Base-by-base conservation (phyloP, 2,329 filamentous ascomycete species). In the Metarhizium rileyi region DNA sequence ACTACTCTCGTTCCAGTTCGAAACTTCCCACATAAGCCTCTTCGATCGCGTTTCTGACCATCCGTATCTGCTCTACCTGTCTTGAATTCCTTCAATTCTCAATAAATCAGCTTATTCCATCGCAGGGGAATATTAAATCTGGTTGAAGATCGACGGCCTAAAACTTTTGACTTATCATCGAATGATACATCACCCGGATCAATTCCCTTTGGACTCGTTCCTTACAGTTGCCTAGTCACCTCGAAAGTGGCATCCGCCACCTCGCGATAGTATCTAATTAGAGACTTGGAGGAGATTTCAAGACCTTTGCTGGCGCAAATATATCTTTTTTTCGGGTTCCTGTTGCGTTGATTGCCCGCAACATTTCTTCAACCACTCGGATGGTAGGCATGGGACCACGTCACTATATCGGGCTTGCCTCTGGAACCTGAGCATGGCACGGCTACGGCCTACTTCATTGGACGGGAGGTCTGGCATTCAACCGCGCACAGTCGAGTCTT, bases 401-500 rank as follows among this genome's bases (percentile, higher is more conserved):
- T 33, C 16, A 23, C 36, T 10, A 26, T 42, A 6, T 10, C 12
- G 14, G n/a, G 27, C 23, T 40, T 38, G 38, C 44, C 47, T 38
- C 42, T 23, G n/a, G 26, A 36, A 22, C 49, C 44, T 47, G n/a
- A 47, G 38, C 47, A 50, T 49, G 50, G 40, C 48, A 36, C 30
- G 22, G 28, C 47, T 43, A 7, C 22, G 30, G 16, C 20, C 43
- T 20, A 30, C 43, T 7, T 40, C 44, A 27, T 27, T 26, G 36
- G 35, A 40, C 26, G 30, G 43, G 20, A 47, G 46, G 25, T 25
- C 18, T 22, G 36, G 38, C 14, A 25, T 44, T 43, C 36, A 52
- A 40, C 44, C n/a, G 14, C 16, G 48, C 16, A 27, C 49, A 10
- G 27, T 52, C 14, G 45, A 51, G 26, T 38, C 56, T 49, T 61